These are phyloP conservation scores for Globisporangium viniferum DNA, from an alignment of 352 stramenopile species.

Conservation along the genomic window DNA sequence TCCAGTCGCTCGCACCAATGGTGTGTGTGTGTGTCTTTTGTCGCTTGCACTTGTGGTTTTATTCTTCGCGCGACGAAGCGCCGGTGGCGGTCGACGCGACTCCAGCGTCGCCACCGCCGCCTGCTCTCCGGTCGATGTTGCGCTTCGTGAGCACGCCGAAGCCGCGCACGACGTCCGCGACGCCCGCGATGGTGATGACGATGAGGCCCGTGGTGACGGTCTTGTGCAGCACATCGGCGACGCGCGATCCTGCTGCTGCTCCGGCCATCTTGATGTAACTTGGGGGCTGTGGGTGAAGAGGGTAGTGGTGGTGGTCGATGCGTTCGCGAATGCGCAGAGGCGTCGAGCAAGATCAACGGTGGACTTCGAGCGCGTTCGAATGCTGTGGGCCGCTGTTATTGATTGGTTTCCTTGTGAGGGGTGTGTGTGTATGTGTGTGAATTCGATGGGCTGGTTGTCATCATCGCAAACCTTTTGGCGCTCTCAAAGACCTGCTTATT, in stretches of 20 bases:
- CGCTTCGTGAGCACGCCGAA: constrained; percentile 78
- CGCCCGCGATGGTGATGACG: constrained; percentile 53
- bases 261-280: constrained; percentile 9
- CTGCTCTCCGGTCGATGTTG: constrained; percentile 63
- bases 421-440: neutral
- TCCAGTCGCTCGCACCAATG: too few species aligned
- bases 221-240: constrained; percentile 81
- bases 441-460: neutral
- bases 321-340: neutral
- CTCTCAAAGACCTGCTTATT: neutral
- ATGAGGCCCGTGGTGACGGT: constrained; percentile 73
- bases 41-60: constrained; percentile 4
- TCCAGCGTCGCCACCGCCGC: constrained; percentile 15
- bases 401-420: neutral
- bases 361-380: neutral
- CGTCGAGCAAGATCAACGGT: neutral
- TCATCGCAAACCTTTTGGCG: neutral
- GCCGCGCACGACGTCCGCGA: constrained; percentile 76
- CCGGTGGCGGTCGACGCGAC: neutral
- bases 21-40: neutral
- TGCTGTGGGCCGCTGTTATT: neutral
- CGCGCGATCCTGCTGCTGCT: constrained; percentile 36
- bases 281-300: neutral
- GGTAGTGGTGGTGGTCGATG: neutral
- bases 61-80: constrained; percentile 27